These are phyloP conservation scores for Ochetophila trinervis DNA, from an alignment of 306 rosid genomes.

Conservation along the genomic window DNA sequence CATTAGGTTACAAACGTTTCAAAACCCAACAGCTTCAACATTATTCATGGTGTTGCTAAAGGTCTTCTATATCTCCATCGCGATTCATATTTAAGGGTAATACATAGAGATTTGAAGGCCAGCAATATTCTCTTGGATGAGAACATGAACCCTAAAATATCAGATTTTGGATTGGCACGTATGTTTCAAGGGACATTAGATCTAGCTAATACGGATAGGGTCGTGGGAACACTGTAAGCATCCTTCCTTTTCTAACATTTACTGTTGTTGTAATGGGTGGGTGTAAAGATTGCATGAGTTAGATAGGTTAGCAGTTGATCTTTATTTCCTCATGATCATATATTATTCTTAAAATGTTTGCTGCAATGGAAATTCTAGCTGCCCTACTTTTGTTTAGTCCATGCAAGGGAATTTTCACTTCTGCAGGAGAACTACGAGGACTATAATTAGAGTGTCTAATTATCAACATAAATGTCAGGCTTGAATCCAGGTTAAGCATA, in stretches of 20 bases:
- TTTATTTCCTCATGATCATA: too few relatives aligned
- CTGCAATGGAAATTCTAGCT: background rate
- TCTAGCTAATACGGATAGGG: constrained; percentile 19
- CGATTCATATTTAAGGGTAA: constrained; percentile 11
- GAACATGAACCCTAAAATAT: constrained; percentile 28
- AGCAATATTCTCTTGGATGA: constrained; percentile 17
- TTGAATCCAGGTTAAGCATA: too few relatives aligned
- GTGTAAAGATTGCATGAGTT: too few relatives aligned
- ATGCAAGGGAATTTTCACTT: too few relatives aligned
- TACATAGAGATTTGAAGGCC: constrained; percentile 19
- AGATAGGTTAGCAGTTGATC: too few relatives aligned
- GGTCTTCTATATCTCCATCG: constrained; percentile 20
- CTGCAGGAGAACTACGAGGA: too few relatives aligned
- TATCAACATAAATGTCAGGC: too few relatives aligned
- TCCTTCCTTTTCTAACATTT: background rate
- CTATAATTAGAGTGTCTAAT: too few relatives aligned
- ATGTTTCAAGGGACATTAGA: constrained; percentile 5
- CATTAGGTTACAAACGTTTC: too few relatives aligned
- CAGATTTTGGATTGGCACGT: constrained; percentile 32
- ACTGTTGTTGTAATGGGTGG: too few relatives aligned
- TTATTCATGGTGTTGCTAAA: constrained; percentile 6
- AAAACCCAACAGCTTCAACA: too few relatives aligned
- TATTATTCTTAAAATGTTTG: background rate
- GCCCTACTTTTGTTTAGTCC: too few relatives aligned
- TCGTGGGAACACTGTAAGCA: constrained; percentile 36